Conservation (phyloP, 208 protist genomes). For the Leishmania martiniquensis region DNA sequence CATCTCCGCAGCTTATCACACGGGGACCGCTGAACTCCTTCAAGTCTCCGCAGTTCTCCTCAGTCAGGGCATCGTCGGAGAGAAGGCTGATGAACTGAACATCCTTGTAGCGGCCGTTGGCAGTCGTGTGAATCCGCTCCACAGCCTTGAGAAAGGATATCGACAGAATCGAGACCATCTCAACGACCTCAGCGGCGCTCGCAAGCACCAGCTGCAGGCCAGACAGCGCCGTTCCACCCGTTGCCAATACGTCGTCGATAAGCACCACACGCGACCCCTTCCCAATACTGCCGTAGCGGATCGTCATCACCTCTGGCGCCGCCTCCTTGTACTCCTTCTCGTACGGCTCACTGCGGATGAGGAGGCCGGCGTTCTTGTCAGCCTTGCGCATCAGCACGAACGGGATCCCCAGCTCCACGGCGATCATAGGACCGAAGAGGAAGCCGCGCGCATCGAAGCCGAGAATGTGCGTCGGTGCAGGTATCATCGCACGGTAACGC, state of each 20-base stretch:
- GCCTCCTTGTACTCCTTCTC: constrained; percentile 92
- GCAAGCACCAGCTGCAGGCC: constrained; percentile 89
- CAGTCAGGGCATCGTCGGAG: constrained; percentile 56
- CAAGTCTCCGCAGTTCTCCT: constrained; percentile 82
- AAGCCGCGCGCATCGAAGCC: constrained; percentile 93
- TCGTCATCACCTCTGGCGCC: constrained; percentile 79
- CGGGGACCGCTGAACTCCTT: constrained; percentile 63
- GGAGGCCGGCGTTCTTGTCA: constrained; percentile 82
- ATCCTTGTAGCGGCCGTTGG: constrained; percentile 68
- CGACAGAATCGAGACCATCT: constrained; percentile 66
- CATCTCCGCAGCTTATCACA: constrained; percentile 68
- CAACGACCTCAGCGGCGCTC: constrained; percentile 66
- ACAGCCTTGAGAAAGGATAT: constrained; percentile 71
- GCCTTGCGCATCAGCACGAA: constrained; percentile 94
- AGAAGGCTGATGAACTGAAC: constrained; percentile 73
- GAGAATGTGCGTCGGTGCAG: constrained; percentile 79
- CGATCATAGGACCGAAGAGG: constrained; percentile 88
- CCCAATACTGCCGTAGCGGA: constrained; percentile 78
- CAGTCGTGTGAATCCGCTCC: constrained; percentile 69
- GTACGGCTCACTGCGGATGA: constrained; percentile 89
- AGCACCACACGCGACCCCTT: constrained; percentile 83
- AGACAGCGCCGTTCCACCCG: constrained; percentile 89
- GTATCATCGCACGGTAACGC: constrained; percentile 69
- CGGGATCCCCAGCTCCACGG: constrained; percentile 84
- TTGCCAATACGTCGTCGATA: constrained; percentile 93